Percentiles rank a stretch among this genome's conserved stretches.
phyloP scores from a whole-genome alignment of 768 basidiomycete species.

The Termitomyces titanicus region DNA sequence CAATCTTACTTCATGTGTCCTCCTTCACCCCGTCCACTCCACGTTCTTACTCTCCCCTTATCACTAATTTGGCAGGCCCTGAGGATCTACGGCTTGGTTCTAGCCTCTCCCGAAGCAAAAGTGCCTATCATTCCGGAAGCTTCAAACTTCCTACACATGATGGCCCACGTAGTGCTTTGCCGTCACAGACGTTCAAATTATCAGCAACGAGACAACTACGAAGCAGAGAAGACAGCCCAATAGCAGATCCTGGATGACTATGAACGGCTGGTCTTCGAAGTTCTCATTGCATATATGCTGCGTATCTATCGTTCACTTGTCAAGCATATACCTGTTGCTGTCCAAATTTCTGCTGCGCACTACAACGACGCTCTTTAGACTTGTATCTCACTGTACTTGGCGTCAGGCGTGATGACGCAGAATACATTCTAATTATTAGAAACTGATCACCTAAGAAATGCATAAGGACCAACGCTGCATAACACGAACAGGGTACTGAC shows the following conservation, averaged over 20 bases:
- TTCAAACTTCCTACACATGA: slow-evolving; percentile 39
- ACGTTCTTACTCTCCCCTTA: slow-evolving; percentile 61
- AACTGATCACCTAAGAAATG: background rate
- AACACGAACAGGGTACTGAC: background rate
- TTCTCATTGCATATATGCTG: background rate
- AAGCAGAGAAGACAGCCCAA: slow-evolving; percentile 10
- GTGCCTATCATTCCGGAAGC: slow-evolving; percentile 43
- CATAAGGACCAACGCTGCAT: background rate
- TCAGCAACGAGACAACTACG: slow-evolving; percentile 11
- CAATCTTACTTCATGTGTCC: slow-evolving; percentile 82
- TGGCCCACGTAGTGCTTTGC: slow-evolving; percentile 44
- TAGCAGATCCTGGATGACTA: slow-evolving; percentile 14
- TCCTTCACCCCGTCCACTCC: slow-evolving; percentile 63
- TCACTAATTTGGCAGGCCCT: slow-evolving; percentile 22
- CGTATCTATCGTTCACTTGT: no score
- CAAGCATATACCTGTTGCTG: background rate
- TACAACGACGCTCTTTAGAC: background rate
- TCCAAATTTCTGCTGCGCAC: background rate
- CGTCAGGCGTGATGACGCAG: background rate
- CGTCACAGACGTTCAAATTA: slow-evolving; percentile 17
- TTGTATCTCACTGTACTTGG: background rate
- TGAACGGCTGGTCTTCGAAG: background rate
- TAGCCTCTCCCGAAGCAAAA: slow-evolving; percentile 58
- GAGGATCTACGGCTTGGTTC: slow-evolving; percentile 50
- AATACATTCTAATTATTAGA: background rate